Evolutionary conservation across 129 eudicot species (phyloP).

Genomic region (Centrapalus pauciflorus): DNA sequence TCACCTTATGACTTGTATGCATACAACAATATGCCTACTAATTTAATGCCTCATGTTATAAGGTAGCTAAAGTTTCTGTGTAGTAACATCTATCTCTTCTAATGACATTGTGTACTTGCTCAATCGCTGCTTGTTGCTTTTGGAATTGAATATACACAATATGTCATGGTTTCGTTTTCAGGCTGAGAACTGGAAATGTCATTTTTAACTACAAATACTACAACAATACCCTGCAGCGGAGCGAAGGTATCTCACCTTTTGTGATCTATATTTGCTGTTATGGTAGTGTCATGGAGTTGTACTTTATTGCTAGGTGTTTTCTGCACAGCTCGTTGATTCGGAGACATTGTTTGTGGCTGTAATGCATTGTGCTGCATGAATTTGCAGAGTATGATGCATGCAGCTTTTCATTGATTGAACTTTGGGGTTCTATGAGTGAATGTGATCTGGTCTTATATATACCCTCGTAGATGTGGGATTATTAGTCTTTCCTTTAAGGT

Average conservation of each 20-base stretch:
- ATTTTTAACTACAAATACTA: conserved; percentile 73
- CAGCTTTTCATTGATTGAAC: background rate
- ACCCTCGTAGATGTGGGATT: no score
- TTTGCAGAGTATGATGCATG: background rate
- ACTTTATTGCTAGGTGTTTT: background rate
- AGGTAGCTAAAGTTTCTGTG: conserved; percentile 47
- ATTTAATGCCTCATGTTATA: conserved; percentile 53
- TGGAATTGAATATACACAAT: background rate
- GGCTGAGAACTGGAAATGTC: conserved; percentile 90
- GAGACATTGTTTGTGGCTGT: background rate
- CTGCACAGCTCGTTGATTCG: background rate
- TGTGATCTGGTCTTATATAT: no score
- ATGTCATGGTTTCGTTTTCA: conserved; percentile 28
- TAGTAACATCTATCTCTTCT: background rate
- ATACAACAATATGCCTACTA: conserved; percentile 50
- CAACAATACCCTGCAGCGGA: conserved; percentile 66
- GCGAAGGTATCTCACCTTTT: conserved; percentile 60
- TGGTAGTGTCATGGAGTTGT: background rate
- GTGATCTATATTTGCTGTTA: background rate
- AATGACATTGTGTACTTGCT: background rate
- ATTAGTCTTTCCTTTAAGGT: no score
- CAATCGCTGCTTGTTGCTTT: background rate
- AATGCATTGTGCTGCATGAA: background rate
- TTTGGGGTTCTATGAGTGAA: background rate
- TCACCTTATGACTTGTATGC: conserved; percentile 62